A percentile compares a stretch with the other conserved stretches of the same genome.
These are phyloP conservation scores for Phaeotremella fagi DNA, from an alignment of 768 basidiomycete species.

Conservation along the genomic window DNA sequence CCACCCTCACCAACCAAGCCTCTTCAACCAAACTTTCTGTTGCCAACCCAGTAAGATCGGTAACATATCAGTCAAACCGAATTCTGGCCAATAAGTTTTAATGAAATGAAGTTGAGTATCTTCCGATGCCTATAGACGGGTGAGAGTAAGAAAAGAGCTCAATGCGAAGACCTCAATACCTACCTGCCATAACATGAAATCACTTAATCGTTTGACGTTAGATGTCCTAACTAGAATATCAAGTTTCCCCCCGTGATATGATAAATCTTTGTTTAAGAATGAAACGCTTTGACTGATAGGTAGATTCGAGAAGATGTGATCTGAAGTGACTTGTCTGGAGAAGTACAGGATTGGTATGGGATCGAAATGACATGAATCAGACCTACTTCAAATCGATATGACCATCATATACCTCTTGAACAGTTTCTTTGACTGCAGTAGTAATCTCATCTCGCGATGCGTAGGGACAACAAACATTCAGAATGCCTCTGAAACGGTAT, in stretches of 20 bases:
- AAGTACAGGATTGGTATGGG: no score
- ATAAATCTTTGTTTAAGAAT: neutral
- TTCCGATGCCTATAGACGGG: slow-evolving; percentile 71
- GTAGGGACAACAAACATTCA: slow-evolving; percentile 92
- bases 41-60: slow-evolving; percentile 87
- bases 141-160: no score
- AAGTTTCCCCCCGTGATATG: slow-evolving; percentile 47
- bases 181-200: slow-evolving; percentile 95
- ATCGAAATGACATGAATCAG: no score
- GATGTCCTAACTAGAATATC: slow-evolving; percentile 89
- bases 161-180: no score
- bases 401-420: slow-evolving; percentile 17
- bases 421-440: slow-evolving; percentile 60
- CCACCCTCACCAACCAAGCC: slow-evolving; percentile 11
- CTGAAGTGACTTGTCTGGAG: slow-evolving; percentile 24
- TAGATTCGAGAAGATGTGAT: slow-evolving; percentile 24
- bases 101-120: slow-evolving; percentile 83
- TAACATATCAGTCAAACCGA: slow-evolving; percentile 77
- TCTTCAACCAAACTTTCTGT: slow-evolving; percentile 59
- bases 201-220: slow-evolving; percentile 80
- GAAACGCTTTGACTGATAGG: slow-evolving; percentile 7
- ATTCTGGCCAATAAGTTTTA: slow-evolving; percentile 84
- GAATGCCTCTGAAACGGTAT: slow-evolving; percentile 59
- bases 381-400: neutral
- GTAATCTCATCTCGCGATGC: slow-evolving; percentile 87